Evolutionary conservation across 257 asterid species (phyloP), one percentile per base, ranked within the genome.

Genomic region (Buddleja alternifolia): DNA sequence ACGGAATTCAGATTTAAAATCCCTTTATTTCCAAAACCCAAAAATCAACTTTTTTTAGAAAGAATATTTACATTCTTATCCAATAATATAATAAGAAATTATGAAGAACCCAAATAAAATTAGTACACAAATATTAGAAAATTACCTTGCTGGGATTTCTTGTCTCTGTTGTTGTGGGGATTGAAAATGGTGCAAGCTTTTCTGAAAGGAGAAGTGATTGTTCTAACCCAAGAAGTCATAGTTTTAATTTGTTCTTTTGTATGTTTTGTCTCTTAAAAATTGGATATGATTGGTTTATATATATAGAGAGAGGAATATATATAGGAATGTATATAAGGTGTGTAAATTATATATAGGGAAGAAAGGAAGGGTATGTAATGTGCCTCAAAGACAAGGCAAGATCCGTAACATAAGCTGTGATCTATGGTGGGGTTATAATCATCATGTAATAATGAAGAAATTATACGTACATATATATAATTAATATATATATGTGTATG

Each of bases 171-270:
- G 77, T 73, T 66, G 6, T 64, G 46, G 41, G 7, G 61, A 25
- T 75, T 78, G 83, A 79, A 79, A 77, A 74, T 74, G 61, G 83
- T 79, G 70, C 73, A 47, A 56, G 83, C 83, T 56, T 74, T 79
- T 32, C 80, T 79, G 74, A 79, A 79, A n/a, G 83, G 83, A 42
- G 83, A 79, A 65, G 80, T 79, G 77, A 79, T 74, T 66, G 80
- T 79, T 70, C 71, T 45, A 46, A 79, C 83, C 83, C 83, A 79
- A 66, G 83, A 79, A 74, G 78, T 72, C 83, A 78, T 72, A 29
- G 2, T 50, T n/a, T n/a, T n/a, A n/a, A n/a, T n/a, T n/a, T 39
- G 10, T 19, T 42, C 52, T 1, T 46, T 10, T 47, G 19, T 52
- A 9, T 19, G 48, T 59, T 37, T 50, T 78, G 74, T 69, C 74